Percentiles rank a stretch among this genome's conserved stretches.
These are phyloP conservation scores for Bipolaris victoriae DNA, from an alignment of 2,329 filamentous ascomycete genomes.

Conservation along the genomic window DNA sequence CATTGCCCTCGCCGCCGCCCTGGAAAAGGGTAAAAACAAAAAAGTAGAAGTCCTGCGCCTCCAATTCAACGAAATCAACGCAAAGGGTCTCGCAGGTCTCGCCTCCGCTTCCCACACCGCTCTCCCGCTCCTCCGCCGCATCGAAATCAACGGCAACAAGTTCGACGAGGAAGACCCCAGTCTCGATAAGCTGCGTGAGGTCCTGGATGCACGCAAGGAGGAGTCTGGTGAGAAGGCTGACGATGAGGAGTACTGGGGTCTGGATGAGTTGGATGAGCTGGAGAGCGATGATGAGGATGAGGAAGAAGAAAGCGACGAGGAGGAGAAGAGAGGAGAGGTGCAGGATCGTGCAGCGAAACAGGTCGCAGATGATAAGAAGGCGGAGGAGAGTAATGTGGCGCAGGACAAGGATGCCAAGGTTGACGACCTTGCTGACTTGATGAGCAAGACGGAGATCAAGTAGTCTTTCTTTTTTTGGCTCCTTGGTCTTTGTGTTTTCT, in stretches of 20 bases:
- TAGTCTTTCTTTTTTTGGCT: slow-evolving; percentile 6
- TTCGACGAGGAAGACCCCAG: slow-evolving; percentile 84
- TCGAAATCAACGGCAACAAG: slow-evolving; percentile 96
- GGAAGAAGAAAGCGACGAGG: slow-evolving; percentile 70
- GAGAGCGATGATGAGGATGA: slow-evolving; percentile 87
- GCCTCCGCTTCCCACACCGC: slow-evolving; percentile 67
- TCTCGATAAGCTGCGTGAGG: slow-evolving; percentile 69
- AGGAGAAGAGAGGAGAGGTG: slow-evolving; percentile 67
- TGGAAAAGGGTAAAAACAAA: slow-evolving; percentile 76
- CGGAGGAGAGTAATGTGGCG: slow-evolving; percentile 74
- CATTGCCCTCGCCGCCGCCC: slow-evolving; percentile 72
- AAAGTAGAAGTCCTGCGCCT: slow-evolving; percentile 81
- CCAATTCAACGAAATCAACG: slow-evolving; percentile 93
- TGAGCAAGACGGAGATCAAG: slow-evolving; percentile 70
- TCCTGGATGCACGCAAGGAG: slow-evolving; percentile 77
- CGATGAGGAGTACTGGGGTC: slow-evolving; percentile 58
- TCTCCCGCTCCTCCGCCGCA: slow-evolving; percentile 78
- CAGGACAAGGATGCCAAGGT: slow-evolving; percentile 77
- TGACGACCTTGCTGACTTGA: slow-evolving; percentile 75
- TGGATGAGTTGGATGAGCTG: slow-evolving; percentile 74
- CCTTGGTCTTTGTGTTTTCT: neutral
- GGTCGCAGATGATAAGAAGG: slow-evolving; percentile 71
- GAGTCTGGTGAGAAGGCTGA: slow-evolving; percentile 56
- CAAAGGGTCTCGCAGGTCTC: slow-evolving; percentile 73
- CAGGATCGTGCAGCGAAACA: slow-evolving; percentile 55